Conservation (phyloP, 2,329 filamentous ascomycete genomes). For the Neonectria punicea region DNA sequence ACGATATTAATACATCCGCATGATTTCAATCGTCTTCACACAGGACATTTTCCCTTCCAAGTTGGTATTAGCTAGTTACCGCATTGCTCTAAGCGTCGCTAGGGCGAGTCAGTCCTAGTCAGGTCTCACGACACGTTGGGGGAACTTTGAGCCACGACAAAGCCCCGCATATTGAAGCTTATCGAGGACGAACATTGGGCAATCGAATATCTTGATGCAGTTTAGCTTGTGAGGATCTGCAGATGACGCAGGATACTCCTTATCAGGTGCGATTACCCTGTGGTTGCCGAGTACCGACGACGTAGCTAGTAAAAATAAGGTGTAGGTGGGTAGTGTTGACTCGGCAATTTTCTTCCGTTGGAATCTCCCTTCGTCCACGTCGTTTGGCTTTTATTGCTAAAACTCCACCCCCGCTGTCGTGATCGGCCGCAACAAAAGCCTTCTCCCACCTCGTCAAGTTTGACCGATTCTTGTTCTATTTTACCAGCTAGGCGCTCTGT, state of each 20-base stretch:
- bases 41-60: not conserved
- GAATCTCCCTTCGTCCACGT: not conserved
- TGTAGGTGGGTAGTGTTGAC: not conserved
- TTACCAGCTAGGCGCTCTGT: not conserved
- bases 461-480: not conserved
- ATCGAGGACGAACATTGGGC: slow-evolving; percentile 6
- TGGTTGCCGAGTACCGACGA: not conserved
- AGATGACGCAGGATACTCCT: not conserved
- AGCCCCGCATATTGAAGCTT: slow-evolving; percentile 8
- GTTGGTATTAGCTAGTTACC: not conserved
- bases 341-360: not conserved
- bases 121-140: not conserved
- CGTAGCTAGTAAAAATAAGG: no score
- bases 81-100: not conserved
- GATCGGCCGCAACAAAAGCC: not conserved
- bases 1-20: not conserved
- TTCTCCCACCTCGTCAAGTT: not conserved
- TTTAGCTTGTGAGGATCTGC: slow-evolving; percentile 1
- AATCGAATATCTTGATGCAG: slow-evolving; percentile 16
- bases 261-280: slow-evolving; percentile 10
- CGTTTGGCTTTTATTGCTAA: not conserved
- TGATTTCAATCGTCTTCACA: not conserved
- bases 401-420: not conserved
- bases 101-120: not conserved
- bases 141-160: not conserved